These are phyloP conservation scores for Rubia occidens DNA, from an alignment of 305 asterid species.

Conservation along the genomic window DNA sequence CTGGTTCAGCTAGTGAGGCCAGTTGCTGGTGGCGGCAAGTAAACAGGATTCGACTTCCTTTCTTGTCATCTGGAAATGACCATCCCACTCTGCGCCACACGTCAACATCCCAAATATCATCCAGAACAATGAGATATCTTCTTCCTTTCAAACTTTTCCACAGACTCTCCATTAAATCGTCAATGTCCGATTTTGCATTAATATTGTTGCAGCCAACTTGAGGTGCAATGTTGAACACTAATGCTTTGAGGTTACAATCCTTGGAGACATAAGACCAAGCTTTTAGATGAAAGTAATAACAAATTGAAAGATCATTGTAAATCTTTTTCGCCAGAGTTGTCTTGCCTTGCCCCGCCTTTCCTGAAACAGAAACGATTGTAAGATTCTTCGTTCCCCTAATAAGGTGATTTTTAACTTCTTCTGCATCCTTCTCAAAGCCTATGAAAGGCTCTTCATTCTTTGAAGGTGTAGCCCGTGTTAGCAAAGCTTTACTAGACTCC, in stretches of 20 bases:
- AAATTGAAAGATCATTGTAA: neutral
- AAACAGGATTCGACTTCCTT: slow-evolving; percentile 14
- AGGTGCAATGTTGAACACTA: slow-evolving; percentile 13
- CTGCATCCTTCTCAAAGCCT: slow-evolving; percentile 28
- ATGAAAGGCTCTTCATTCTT: slow-evolving; percentile 1
- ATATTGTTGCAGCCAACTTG: neutral
- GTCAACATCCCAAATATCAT: slow-evolving; percentile 8
- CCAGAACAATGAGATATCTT: slow-evolving; percentile 16
- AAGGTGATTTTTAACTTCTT: slow-evolving; percentile 15
- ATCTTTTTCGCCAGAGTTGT: slow-evolving; percentile 18
- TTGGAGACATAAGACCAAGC: slow-evolving; percentile 17
- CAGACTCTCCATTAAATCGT: slow-evolving; percentile 1
- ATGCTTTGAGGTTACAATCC: neutral
- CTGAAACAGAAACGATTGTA: slow-evolving; percentile 23
- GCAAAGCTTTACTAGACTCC: neutral
- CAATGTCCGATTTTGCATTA: neutral
- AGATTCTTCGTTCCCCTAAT: slow-evolving; percentile 14
- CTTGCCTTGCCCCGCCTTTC: slow-evolving; percentile 22
- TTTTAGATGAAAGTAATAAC: neutral
- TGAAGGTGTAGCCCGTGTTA: slow-evolving; percentile 1
- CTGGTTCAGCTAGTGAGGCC: neutral
- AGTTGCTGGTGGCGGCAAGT: slow-evolving; percentile 1
- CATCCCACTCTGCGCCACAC: slow-evolving; percentile 4
- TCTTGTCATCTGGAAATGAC: slow-evolving; percentile 14
- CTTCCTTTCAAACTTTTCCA: slow-evolving; percentile 1